Evolutionary conservation across 306 rosid genomes (phyloP).

Genomic region (Quercus parvula): DNA sequence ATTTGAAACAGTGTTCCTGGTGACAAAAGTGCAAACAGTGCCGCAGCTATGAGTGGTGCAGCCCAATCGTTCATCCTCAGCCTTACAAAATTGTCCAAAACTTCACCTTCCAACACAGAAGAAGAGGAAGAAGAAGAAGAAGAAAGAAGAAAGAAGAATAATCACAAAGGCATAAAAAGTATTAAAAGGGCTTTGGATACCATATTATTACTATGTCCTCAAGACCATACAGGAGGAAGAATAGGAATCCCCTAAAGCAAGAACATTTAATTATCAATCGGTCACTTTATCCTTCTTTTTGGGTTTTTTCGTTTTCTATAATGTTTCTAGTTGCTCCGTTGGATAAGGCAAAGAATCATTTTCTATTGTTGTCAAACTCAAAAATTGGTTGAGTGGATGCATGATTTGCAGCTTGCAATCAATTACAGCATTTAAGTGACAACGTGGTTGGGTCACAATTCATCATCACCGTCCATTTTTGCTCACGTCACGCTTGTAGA

Average conservation of each 20-base stretch:
- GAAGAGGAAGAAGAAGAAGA: slow-evolving; percentile 14
- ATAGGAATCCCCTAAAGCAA: slow-evolving; percentile 51
- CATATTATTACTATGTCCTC: not conserved
- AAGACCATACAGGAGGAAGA: slow-evolving; percentile 13
- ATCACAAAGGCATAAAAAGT: not conserved
- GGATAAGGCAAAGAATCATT: slow-evolving; percentile 53
- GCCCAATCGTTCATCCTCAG: slow-evolving; percentile 72
- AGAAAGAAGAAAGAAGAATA: slow-evolving; percentile 7
- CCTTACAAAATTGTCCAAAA: not conserved
- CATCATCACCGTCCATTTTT: not conserved
- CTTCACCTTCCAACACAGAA: not conserved
- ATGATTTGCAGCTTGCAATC: not conserved
- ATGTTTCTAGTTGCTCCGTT: not conserved
- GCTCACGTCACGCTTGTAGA: not conserved
- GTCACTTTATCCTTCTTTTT: slow-evolving; percentile 22
- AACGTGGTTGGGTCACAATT: not conserved
- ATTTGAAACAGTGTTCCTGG: slow-evolving; percentile 87
- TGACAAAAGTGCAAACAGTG: slow-evolving; percentile 66
- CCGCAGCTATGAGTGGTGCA: slow-evolving; percentile 73
- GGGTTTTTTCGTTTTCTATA: slow-evolving; percentile 17
- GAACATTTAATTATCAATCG: slow-evolving; percentile 15
- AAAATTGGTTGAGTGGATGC: slow-evolving; percentile 6
- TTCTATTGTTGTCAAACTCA: slow-evolving; percentile 32
- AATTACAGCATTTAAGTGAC: not conserved
- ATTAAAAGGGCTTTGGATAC: not conserved